Conservation (phyloP, 208 protist genomes). For the Acanthamoeba triangularis region DNA sequence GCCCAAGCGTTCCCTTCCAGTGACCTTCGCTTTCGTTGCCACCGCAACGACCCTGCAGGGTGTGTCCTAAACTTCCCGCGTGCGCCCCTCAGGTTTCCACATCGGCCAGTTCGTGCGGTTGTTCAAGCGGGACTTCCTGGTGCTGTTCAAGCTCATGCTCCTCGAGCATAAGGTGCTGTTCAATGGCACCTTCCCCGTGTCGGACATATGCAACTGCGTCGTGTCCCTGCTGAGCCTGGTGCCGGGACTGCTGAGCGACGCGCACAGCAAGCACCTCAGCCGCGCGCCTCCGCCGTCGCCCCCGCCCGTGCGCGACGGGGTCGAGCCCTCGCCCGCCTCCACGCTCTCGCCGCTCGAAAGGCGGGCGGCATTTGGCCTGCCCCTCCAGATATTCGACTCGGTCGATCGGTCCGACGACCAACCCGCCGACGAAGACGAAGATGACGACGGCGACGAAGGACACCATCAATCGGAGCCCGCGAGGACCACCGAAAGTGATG, state of each 20-base stretch:
- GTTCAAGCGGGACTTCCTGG: conserved; percentile 54
- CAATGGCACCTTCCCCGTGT: conserved; percentile 50
- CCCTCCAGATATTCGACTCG: conserved; percentile 44
- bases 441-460: no score
- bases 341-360: conserved; percentile 18
- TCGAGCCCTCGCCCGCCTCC: not conserved
- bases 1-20: not conserved
- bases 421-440: not conserved
- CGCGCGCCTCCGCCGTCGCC: not conserved
- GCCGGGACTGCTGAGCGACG: conserved; percentile 29
- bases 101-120: conserved; percentile 15
- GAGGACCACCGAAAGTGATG: not conserved
- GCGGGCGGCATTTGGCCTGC: conserved; percentile 34
- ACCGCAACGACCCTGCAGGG: no score
- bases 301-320: not conserved
- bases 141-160: conserved; percentile 70
- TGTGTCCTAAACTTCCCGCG: not conserved
- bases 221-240: conserved; percentile 40
- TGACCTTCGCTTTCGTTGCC: not conserved
- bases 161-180: conserved; percentile 57
- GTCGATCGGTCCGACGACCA: not conserved
- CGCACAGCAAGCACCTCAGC: conserved; percentile 3
- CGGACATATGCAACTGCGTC: conserved; percentile 61
- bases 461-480: no score
- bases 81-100: not conserved